Conservation (phyloP, 179 eudicot species). For the Sideroxylon spinosum region DNA sequence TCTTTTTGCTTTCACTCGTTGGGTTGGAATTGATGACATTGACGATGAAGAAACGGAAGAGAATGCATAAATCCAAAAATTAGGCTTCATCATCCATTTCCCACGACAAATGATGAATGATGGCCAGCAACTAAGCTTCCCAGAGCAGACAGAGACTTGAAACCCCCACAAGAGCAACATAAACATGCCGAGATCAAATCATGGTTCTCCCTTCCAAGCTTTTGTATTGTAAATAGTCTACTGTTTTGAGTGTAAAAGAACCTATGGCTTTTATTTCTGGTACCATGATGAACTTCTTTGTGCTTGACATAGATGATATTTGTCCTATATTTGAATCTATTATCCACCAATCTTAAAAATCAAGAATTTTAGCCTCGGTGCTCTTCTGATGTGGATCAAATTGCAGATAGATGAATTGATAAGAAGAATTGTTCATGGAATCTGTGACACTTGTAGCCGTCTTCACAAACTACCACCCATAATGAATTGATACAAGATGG, state of each 20-base stretch:
- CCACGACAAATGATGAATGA: not conserved
- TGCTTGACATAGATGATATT: not conserved
- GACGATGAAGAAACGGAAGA: conserved; percentile 60
- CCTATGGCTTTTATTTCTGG: not conserved
- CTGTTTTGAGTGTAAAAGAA: not conserved
- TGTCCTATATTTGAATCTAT: not conserved
- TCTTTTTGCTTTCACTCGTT: conserved; percentile 82
- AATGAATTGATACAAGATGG: too few species aligned
- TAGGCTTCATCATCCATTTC: not conserved
- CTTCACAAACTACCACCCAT: too few species aligned
- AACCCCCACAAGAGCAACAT: not conserved
- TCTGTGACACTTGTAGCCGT: too few species aligned
- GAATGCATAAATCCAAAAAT: not conserved
- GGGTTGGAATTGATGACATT: conserved; percentile 81
- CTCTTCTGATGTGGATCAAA: too few species aligned
- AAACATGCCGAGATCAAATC: conserved; percentile 9
- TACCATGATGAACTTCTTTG: not conserved
- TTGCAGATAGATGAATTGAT: too few species aligned
- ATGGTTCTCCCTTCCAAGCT: not conserved
- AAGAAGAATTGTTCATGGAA: too few species aligned
- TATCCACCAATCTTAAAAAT: not conserved
- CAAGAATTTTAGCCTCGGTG: too few species aligned
- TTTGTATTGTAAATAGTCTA: conserved; percentile 12
- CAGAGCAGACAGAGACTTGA: not conserved
- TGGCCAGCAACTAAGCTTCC: not conserved